phyloP scores from a whole-genome alignment of 2,329 filamentous ascomycete species.

The Phoma sp. region DNA sequence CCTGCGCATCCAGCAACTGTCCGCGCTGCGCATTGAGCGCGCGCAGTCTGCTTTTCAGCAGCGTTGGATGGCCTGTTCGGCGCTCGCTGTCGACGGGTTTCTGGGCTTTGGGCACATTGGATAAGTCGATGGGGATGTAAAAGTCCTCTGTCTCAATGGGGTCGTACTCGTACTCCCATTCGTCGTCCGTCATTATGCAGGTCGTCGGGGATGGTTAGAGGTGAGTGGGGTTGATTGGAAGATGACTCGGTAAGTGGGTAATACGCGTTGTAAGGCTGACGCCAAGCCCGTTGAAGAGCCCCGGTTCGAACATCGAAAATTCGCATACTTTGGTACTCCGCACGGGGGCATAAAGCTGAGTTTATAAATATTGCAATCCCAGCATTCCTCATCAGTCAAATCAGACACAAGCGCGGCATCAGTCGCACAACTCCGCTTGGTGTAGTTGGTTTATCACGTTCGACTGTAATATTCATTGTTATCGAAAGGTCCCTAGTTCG shows the following conservation, averaged over 20 bases:
- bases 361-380: neutral
- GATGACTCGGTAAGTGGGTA: neutral
- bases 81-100: slow-evolving; percentile 25
- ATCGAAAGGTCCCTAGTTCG: slow-evolving; percentile 44
- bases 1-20: slow-evolving; percentile 18
- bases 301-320: neutral
- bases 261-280: neutral
- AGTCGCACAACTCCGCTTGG: slow-evolving; percentile 30
- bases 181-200: slow-evolving; percentile 38
- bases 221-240: neutral
- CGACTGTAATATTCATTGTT: slow-evolving; percentile 43
- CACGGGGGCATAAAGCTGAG: too few species aligned
- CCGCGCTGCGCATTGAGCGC: slow-evolving; percentile 35
- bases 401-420: slow-evolving; percentile 23
- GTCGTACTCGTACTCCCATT: slow-evolving; percentile 70
- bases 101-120: slow-evolving; percentile 44
- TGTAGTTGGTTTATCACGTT: slow-evolving; percentile 48
- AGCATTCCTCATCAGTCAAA: slow-evolving; percentile 9
- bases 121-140: slow-evolving; percentile 68
- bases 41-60: slow-evolving; percentile 40
- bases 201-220: neutral
- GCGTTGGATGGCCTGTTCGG: slow-evolving; percentile 32
- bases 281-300: neutral
- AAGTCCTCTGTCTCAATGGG: slow-evolving; percentile 63
- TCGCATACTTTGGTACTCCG: neutral